Evolutionary conservation across 257 asterid genomes (phyloP).

Genomic region (Fraxinus anomala): DNA sequence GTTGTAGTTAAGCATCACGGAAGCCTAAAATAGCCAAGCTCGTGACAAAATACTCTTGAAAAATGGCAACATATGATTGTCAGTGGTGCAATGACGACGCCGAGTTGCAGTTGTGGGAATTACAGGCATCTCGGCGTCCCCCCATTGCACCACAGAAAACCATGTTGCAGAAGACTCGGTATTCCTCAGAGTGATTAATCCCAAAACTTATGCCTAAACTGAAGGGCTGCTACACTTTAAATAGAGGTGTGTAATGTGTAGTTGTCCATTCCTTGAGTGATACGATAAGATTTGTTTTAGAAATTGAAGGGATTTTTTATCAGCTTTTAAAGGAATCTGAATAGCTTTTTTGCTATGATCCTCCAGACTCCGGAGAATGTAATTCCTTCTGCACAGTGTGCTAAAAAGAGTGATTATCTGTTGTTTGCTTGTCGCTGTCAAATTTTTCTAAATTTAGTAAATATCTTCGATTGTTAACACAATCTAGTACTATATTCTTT

Average conservation of each 20-base stretch:
- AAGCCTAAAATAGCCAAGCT: background rate
- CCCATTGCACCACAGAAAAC: conserved; percentile 46
- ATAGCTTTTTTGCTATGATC: background rate
- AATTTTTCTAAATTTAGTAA: background rate
- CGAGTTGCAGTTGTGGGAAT: conserved; percentile 4
- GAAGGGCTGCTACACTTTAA: conserved; percentile 7
- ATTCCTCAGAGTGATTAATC: background rate
- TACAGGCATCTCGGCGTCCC: conserved; percentile 29
- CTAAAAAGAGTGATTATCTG: conserved; percentile 1
- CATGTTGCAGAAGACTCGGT: conserved; percentile 24
- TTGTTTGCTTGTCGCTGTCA: conserved; percentile 23
- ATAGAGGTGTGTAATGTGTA: conserved; percentile 6
- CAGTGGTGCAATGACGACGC: conserved; percentile 52
- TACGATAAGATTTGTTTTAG: conserved; percentile 19
- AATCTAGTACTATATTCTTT: no score
- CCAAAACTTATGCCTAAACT: conserved; percentile 15
- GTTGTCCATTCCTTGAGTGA: background rate
- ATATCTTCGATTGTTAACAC: no score
- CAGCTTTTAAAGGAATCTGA: conserved; percentile 5
- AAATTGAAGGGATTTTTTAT: background rate
- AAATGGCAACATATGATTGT: conserved; percentile 32
- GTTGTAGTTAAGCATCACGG: background rate
- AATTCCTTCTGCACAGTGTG: conserved; percentile 22
- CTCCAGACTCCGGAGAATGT: conserved; percentile 18
- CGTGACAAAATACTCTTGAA: background rate